These are phyloP conservation scores for Auricularia sp. DNA, from an alignment of 768 basidiomycete genomes.

Conservation along the genomic window DNA sequence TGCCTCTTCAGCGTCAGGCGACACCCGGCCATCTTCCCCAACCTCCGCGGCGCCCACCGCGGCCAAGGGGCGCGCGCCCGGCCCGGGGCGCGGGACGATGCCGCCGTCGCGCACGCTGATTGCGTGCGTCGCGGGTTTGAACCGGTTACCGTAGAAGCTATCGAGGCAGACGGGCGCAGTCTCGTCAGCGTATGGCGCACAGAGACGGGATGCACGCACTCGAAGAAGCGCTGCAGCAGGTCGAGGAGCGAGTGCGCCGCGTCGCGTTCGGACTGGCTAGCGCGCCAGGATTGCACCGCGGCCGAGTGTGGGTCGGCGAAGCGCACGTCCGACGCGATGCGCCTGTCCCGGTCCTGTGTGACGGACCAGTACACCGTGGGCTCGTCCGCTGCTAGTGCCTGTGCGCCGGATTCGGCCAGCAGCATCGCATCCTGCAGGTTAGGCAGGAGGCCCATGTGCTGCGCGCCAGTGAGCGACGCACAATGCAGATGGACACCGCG, in stretches of 20 bases:
- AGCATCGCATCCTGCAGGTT: not conserved
- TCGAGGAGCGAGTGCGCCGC: not conserved
- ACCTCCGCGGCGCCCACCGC: too few species aligned
- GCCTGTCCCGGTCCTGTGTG: not conserved
- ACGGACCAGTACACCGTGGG: not conserved
- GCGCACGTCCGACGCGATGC: not conserved
- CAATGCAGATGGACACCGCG: not conserved
- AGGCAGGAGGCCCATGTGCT: not conserved
- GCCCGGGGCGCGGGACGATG: not conserved
- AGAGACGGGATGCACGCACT: not conserved
- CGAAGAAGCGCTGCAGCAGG: not conserved
- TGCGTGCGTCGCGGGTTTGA: not conserved
- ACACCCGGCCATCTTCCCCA: too few species aligned
- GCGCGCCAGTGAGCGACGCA: not conserved
- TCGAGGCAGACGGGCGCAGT: not conserved
- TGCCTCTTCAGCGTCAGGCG: too few species aligned
- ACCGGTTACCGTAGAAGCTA: not conserved
- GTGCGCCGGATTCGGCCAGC: too few species aligned
- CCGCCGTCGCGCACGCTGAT: not conserved
- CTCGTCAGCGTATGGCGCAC: not conserved
- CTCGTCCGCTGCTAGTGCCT: not conserved
- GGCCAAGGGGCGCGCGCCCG: not conserved
- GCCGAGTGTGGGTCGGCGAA: not conserved
- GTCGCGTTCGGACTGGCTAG: not conserved
- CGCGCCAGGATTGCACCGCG: not conserved